These are phyloP conservation scores for Plantago elongata DNA, from an alignment of 257 asterid genomes.

Conservation along the genomic window DNA sequence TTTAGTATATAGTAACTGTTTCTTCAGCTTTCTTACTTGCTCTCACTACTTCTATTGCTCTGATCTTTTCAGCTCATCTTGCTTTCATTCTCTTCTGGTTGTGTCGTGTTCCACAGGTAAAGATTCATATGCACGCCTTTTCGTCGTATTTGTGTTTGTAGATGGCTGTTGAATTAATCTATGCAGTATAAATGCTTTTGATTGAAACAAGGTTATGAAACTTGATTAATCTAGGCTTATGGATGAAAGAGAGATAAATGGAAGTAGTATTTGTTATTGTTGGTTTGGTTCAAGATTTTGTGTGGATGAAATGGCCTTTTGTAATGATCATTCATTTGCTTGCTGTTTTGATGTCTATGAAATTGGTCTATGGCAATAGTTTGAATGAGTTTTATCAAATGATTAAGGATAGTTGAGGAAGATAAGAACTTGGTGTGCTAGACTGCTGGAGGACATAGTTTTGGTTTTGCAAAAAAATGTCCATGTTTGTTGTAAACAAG, in stretches of 20 bases:
- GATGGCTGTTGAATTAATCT: conserved; percentile 2
- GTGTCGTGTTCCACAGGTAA: conserved; percentile 24
- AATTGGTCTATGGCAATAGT: not conserved
- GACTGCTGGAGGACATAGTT: too few species aligned
- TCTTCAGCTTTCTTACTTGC: conserved; percentile 8
- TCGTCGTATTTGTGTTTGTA: not conserved
- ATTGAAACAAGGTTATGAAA: conserved; percentile 5
- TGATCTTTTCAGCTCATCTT: conserved; percentile 29
- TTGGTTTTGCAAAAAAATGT: not conserved
- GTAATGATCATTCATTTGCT: not conserved
- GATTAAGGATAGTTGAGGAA: too few species aligned
- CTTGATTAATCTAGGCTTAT: not conserved
- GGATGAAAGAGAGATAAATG: too few species aligned
- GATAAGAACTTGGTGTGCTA: too few species aligned
- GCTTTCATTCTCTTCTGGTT: conserved; percentile 22
- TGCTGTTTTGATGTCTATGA: not conserved
- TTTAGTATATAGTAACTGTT: not conserved
- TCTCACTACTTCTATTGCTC: conserved; percentile 32
- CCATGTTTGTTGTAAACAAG: not conserved
- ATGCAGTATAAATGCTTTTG: not conserved
- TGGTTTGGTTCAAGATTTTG: conserved; percentile 8
- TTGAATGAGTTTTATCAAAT: not conserved
- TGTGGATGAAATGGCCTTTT: not conserved
- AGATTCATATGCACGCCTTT: not conserved
- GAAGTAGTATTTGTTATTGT: too few species aligned